Base-by-base conservation (phyloP, 2,329 filamentous ascomycete species). In the Aspergillus fructus region DNA sequence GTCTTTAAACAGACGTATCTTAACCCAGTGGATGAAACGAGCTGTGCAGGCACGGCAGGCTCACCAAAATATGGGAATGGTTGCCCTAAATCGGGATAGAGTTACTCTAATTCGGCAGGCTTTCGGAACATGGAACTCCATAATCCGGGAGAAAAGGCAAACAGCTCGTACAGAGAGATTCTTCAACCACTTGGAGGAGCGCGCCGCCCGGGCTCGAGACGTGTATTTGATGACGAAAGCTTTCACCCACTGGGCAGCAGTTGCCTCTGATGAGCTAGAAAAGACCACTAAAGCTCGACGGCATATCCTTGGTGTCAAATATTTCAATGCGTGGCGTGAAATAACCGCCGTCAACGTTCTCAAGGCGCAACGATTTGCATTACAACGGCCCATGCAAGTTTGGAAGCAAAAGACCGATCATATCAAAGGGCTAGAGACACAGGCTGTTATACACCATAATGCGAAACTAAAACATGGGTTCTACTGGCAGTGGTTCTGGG, bases 281-380 rank as follows among this genome's bases (percentile, higher is more conserved):
- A 83, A 85, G 41, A 90, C 89, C 4, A 84, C 83, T 4, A 80
- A 85, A 42, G 90, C 89, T 19, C 82, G 89, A 60, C 80, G 85
- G 60, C 89, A 91, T 68, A 85, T 93, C 59, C 76, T 94, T 53
- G 81, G 87, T 55, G 85, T 83, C 12, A 83, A 84, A 55, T 87
- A 86, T 59, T 91, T 90, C 71, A 84, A 83, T 57, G 85, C 85
- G 7, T 91, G 89, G 89, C 80, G 83, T 24, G 81, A 85, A 57
- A 84, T 89, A 54, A 88, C 86, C 0, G 78, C 79, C 1, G 79
- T 85, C 49, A 86, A 89, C 62, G 81, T 85, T 55, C 66, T 80
- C 42, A 81, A 81, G 62, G 74, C 78, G 11, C 77, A 79, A 43
- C 72, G 81, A 34, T 80, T 86, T 56, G 75, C 81, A 17, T 64